Evolutionary conservation across 192 early-diverging fungal species (phyloP).

Genomic region (Gonapodya sp.): DNA sequence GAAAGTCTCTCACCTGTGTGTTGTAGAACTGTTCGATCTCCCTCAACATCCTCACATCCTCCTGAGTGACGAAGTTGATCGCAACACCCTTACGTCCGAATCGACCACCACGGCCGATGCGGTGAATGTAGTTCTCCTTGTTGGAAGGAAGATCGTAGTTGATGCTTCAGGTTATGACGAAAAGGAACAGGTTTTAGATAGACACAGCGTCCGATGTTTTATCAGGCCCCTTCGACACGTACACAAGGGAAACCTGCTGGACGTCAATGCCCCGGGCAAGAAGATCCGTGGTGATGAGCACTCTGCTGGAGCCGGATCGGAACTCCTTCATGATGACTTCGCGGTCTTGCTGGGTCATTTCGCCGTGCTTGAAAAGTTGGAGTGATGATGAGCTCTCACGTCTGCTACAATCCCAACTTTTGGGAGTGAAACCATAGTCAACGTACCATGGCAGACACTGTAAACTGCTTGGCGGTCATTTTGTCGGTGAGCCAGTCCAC

Average conservation of each 20-base stretch:
- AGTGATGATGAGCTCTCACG: too few species aligned
- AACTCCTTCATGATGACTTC: constrained; percentile 99
- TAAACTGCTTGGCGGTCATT: constrained; percentile 80
- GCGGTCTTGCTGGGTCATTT: constrained; percentile 95
- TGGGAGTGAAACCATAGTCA: background rate
- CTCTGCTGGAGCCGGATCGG: constrained; percentile 91
- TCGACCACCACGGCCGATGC: constrained; percentile 99
- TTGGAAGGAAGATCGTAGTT: constrained; percentile 98
- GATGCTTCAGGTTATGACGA: constrained; percentile 29
- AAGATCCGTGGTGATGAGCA: constrained; percentile 96
- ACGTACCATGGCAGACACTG: constrained; percentile 81
- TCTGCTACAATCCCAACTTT: background rate
- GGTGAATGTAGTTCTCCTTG: constrained; percentile 99
- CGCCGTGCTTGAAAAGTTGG: constrained; percentile 84
- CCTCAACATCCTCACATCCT: constrained; percentile 84
- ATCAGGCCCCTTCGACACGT: too few species aligned
- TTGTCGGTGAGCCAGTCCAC: constrained; percentile 99
- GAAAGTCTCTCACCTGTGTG: constrained; percentile 53
- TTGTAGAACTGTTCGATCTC: constrained; percentile 94
- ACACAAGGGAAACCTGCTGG: constrained; percentile 96
- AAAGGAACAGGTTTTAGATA: background rate
- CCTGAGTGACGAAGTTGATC: constrained; percentile 97
- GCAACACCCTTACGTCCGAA: constrained; percentile 99
- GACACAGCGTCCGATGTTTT: background rate
- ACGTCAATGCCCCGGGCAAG: constrained; percentile 99